Conservation (phyloP, 2,329 filamentous ascomycete genomes). For the Apiospora rasikravindrae region DNA sequence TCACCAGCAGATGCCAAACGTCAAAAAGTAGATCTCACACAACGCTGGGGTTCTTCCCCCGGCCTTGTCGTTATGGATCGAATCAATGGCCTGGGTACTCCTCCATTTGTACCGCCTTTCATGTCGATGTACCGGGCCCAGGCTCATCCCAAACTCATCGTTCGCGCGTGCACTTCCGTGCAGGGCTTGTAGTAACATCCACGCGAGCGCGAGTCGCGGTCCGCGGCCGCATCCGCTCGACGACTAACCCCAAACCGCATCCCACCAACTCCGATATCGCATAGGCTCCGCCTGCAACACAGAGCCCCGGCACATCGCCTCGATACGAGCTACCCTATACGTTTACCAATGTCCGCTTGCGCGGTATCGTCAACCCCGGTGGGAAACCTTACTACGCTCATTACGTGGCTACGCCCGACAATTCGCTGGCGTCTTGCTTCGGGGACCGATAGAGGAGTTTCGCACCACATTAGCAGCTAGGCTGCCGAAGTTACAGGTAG, state of each 20-base stretch:
- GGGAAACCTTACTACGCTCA: no score
- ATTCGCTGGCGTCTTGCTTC: no score
- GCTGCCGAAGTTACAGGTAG: no score
- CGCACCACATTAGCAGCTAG: no score
- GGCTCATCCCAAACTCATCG: neutral
- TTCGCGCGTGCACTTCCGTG: neutral
- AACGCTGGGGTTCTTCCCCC: neutral
- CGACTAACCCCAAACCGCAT: neutral
- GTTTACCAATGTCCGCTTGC: no score
- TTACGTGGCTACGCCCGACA: no score
- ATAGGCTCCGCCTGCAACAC: neutral
- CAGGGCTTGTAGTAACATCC: neutral
- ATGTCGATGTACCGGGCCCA: neutral
- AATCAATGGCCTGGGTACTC: neutral
- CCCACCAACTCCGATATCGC: neutral
- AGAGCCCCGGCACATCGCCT: neutral
- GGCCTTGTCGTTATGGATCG: neutral
- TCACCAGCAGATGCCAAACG: neutral
- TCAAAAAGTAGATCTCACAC: neutral
- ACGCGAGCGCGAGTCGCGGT: neutral
- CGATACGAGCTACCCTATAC: neutral
- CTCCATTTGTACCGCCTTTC: neutral
- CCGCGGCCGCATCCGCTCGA: neutral
- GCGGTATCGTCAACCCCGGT: no score
- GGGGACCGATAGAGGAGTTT: no score